Evolutionary conservation across 192 early-diverging fungal species (phyloP).

Genomic region (Lobulomyces angularis): DNA sequence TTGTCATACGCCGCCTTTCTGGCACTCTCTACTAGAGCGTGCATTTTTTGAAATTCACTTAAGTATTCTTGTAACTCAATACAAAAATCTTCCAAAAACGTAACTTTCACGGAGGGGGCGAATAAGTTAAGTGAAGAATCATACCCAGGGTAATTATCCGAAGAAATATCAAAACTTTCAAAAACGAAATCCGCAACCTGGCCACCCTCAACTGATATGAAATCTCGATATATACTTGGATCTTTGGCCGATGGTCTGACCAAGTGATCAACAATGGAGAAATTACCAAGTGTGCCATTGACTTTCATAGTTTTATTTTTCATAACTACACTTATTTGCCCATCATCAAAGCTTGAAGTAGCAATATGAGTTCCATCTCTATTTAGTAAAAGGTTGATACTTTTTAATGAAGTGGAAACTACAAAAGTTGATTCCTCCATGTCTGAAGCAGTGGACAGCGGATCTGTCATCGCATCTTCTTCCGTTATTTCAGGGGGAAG

Average conservation of each 20-base stretch:
- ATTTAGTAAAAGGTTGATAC: constrained; percentile 71
- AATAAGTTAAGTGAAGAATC: constrained; percentile 62
- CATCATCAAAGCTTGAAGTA: constrained; percentile 56
- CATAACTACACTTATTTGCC: constrained; percentile 55
- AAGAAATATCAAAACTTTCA: constrained; percentile 58
- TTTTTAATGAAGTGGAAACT: constrained; percentile 53
- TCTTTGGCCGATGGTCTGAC: not conserved
- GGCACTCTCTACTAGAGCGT: constrained; percentile 76
- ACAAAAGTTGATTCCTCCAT: too few relatives aligned
- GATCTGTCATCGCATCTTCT: constrained; percentile 3
- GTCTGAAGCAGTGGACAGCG: not conserved
- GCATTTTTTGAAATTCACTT: constrained; percentile 78
- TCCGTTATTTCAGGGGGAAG: constrained; percentile 5
- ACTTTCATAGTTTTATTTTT: constrained; percentile 41
- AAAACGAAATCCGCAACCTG: constrained; percentile 80
- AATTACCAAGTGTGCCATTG: constrained; percentile 27
- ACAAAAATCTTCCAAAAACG: constrained; percentile 61
- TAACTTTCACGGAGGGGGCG: constrained; percentile 68
- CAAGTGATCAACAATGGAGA: constrained; percentile 26
- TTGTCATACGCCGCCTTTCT: constrained; percentile 67
- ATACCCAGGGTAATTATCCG: constrained; percentile 65
- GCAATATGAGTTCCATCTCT: constrained; percentile 68
- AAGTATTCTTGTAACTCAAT: constrained; percentile 60
- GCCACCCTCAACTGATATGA: constrained; percentile 76
- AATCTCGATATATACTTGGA: constrained; percentile 16